Conservation (phyloP, 352 stramenopile species). For the Globisporangium radiosum region DNA sequence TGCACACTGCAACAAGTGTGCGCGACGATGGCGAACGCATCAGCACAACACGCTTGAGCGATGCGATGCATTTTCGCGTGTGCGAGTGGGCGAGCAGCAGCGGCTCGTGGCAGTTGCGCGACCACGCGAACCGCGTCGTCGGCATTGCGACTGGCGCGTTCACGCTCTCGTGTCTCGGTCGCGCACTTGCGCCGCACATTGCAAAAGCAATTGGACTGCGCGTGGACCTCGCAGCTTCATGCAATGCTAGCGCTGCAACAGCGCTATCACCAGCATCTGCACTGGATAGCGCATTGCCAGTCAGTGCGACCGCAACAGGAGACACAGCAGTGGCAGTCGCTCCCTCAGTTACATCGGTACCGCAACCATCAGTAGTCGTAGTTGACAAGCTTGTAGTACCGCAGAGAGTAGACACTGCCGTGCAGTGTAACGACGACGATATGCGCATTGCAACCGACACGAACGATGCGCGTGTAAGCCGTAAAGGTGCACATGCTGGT, state of each 20-base stretch:
- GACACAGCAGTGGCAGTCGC: too few species aligned
- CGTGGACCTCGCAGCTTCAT: constrained; percentile 6
- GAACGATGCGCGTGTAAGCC: neutral
- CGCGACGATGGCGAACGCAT: neutral
- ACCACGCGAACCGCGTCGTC: constrained; percentile 18
- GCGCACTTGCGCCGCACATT: constrained; percentile 30
- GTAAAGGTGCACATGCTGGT: neutral
- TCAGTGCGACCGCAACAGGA: too few species aligned
- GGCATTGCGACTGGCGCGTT: constrained; percentile 20
- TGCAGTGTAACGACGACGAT: constrained; percentile 26
- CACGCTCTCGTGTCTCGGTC: constrained; percentile 43
- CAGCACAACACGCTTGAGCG: neutral
- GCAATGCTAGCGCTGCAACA: neutral
- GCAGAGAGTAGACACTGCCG: constrained; percentile 13
- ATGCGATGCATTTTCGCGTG: constrained; percentile 18
- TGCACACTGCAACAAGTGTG: neutral
- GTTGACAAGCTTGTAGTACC: neutral
- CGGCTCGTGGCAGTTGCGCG: constrained; percentile 27
- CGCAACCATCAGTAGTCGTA: too few species aligned
- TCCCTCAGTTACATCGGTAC: too few species aligned
- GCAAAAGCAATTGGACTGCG: constrained; percentile 22
- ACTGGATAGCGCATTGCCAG: too few species aligned
- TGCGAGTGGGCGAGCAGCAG: constrained; percentile 36
- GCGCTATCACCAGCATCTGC: neutral
- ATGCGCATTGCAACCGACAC: neutral